A percentile compares a stretch with the other conserved stretches of the same genome.
Conservation (phyloP, 768 basidiomycete genomes). For the Rubroboletus pulcherrimus region DNA sequence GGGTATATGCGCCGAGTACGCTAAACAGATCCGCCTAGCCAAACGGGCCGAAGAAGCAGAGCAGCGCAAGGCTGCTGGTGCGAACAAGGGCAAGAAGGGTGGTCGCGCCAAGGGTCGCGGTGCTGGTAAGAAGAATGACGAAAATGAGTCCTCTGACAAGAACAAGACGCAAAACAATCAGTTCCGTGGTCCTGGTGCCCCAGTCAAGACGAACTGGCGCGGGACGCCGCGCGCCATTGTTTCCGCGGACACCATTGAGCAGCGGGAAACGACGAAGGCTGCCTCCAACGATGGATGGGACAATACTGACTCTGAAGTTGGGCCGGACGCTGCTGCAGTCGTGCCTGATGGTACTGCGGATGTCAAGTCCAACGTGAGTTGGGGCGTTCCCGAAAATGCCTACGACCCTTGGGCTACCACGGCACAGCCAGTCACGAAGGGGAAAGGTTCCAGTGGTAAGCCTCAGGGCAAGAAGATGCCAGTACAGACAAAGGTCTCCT, state of each 20-base stretch:
- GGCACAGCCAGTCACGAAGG: conserved; percentile 4
- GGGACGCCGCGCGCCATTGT: conserved; percentile 27
- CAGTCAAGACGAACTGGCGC: conserved; percentile 31
- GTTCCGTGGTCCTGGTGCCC: conserved; percentile 30
- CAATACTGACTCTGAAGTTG: conserved; percentile 14
- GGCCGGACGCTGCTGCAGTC: conserved; percentile 3
- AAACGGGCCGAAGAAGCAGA: conserved; percentile 17
- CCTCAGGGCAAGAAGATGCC: conserved; percentile 9
- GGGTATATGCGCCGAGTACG: conserved; percentile 35
- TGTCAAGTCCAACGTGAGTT: conserved; percentile 19
- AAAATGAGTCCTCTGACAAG: neutral
- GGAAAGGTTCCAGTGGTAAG: neutral
- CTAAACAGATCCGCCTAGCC: conserved; percentile 19
- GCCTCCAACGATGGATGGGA: conserved; percentile 20
- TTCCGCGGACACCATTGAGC: conserved; percentile 22
- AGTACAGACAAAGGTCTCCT: neutral
- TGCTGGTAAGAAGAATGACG: conserved; percentile 8
- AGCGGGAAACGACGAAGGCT: conserved; percentile 16
- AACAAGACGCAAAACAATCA: conserved; percentile 9
- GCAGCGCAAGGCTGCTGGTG: conserved; percentile 12
- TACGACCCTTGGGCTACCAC: conserved; percentile 22
- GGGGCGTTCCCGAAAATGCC: conserved; percentile 19
- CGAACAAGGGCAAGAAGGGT: conserved; percentile 23
- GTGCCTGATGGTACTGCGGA: neutral
- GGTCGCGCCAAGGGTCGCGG: conserved; percentile 10